phyloP scores from a whole-genome alignment of 1,139 yeast genomes.

The Sporopachydermia cereana region DNA sequence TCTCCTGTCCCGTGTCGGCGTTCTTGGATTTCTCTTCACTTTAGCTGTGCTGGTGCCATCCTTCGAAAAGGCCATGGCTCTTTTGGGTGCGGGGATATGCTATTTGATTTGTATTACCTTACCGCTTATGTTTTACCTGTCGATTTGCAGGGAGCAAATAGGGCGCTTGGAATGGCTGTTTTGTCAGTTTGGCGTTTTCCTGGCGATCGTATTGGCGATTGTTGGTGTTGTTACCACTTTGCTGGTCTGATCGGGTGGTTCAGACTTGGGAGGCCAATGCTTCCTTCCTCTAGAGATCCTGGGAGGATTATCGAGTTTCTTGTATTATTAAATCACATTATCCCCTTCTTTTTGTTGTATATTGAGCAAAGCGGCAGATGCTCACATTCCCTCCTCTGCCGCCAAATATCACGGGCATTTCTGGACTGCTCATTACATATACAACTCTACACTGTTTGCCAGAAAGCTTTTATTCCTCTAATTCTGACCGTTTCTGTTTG shows the following conservation, averaged over 20 bases:
- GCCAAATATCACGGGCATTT: too few relatives aligned
- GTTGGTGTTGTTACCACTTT: background rate
- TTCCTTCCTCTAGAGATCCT: too few relatives aligned
- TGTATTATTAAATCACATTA: too few relatives aligned
- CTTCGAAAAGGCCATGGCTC: slow-evolving; percentile 44
- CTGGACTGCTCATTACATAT: too few relatives aligned
- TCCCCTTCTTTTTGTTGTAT: too few relatives aligned
- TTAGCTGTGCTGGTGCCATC: slow-evolving; percentile 47
- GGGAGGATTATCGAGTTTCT: too few relatives aligned
- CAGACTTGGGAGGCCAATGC: too few relatives aligned
- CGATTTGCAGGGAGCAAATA: slow-evolving; percentile 35
- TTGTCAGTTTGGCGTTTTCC: slow-evolving; percentile 23
- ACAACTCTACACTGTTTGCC: too few relatives aligned
- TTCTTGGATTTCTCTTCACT: slow-evolving; percentile 37
- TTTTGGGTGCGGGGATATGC: slow-evolving; percentile 47
- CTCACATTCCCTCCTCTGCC: too few relatives aligned
- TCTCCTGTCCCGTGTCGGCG: slow-evolving; percentile 31
- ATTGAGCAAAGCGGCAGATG: too few relatives aligned
- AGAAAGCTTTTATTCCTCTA: too few relatives aligned
- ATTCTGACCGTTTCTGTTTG: too few relatives aligned
- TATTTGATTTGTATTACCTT: slow-evolving; percentile 43
- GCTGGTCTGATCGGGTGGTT: background rate
- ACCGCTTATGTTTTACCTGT: slow-evolving; percentile 43
- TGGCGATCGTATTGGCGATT: background rate
- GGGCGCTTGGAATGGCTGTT: slow-evolving; percentile 26